Conservation (phyloP, 2,329 filamentous ascomycete genomes). For the Trichoderma brevicompactum region DNA sequence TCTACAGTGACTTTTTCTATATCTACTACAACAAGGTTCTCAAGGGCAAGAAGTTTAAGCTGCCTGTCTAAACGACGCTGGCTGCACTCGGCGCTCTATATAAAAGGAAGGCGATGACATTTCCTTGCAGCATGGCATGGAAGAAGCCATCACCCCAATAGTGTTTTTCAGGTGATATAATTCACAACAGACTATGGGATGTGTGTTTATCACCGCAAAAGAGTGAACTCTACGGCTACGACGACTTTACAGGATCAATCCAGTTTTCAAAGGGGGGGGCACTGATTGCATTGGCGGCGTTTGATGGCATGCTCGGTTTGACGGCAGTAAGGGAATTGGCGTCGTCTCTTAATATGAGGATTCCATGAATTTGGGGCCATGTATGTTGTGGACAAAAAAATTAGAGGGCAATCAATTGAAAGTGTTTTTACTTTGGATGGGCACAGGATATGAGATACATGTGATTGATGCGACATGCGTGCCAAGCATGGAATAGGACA, state of each 20-base stretch:
- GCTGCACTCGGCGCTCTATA: conserved; percentile 1
- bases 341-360: conserved; percentile 37
- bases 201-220: not conserved
- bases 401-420: conserved; percentile 34
- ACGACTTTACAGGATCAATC: not conserved
- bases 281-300: conserved; percentile 40
- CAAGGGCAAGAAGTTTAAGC: conserved; percentile 86
- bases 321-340: conserved; percentile 37
- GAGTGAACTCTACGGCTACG: not conserved
- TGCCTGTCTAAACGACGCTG: conserved; percentile 67
- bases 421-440: conserved; percentile 1
- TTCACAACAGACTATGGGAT: not conserved
- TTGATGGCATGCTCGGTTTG: conserved; percentile 37
- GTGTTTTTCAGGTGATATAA: not conserved
- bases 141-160: not conserved
- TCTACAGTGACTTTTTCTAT: conserved; percentile 99
- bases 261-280: not conserved
- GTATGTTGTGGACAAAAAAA: conserved; percentile 31
- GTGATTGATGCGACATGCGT: not conserved
- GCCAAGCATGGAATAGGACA: not conserved
- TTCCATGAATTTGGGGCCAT: conserved; percentile 34
- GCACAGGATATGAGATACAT: not conserved
- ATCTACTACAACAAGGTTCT: conserved; percentile 98
- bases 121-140: not conserved
- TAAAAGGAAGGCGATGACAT: conserved; percentile 1